phyloP scores from a whole-genome alignment of 1,139 yeast species.

The Candida sp. region DNA sequence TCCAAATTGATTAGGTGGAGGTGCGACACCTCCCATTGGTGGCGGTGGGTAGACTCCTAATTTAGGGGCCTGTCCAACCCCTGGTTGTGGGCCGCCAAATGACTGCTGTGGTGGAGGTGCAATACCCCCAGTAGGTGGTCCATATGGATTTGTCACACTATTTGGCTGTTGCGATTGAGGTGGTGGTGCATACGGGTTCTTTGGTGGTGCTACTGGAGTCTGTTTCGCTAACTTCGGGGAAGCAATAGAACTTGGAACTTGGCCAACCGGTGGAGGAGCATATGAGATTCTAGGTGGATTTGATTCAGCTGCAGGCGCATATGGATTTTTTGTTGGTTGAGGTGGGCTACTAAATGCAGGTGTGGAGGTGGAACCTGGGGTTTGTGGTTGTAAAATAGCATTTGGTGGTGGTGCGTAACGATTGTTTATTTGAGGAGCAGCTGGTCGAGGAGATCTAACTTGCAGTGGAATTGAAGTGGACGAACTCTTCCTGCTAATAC shows the following conservation, averaged over 20 bases:
- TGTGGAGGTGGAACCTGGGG: constrained; percentile 12
- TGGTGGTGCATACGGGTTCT: constrained; percentile 43
- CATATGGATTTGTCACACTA: constrained; percentile 7
- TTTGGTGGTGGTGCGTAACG: constrained; percentile 43
- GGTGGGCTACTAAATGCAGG: constrained; percentile 11
- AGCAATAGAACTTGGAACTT: constrained; percentile 9
- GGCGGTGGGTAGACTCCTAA: constrained; percentile 14
- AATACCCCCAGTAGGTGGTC: constrained; percentile 11
- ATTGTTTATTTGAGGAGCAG: constrained; percentile 17
- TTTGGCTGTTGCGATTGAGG: constrained; percentile 12
- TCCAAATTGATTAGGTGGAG: constrained; percentile 10
- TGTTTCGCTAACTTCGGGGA: constrained; percentile 8
- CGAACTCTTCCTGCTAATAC: constrained; percentile 27
- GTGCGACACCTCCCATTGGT: constrained; percentile 15
- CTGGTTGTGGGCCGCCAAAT: constrained; percentile 5
- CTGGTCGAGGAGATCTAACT: constrained; percentile 17
- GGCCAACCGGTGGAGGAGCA: constrained; percentile 15
- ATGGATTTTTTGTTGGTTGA: constrained; percentile 32
- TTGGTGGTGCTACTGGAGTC: constrained; percentile 20
- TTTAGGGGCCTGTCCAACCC: neutral
- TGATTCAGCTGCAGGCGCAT: constrained; percentile 22
- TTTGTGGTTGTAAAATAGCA: constrained; percentile 11
- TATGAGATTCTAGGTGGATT: constrained; percentile 14
- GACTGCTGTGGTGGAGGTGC: constrained; percentile 8
- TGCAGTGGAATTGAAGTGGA: constrained; percentile 17